Evolutionary conservation across 164 flowering plant species (phyloP).

Genomic region (Chimonanthus salicifolius): DNA sequence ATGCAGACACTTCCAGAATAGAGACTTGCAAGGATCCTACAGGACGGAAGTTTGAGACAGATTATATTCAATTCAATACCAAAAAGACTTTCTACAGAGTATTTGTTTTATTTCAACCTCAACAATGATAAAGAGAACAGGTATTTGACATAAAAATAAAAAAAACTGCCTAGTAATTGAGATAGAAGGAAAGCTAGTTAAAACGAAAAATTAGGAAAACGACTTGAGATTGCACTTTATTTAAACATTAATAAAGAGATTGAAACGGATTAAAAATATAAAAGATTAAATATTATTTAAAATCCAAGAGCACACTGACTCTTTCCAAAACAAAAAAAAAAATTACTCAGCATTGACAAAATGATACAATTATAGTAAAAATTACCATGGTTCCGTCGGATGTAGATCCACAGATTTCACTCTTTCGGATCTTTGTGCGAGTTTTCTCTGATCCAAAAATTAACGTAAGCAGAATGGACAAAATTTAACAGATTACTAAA

Average conservation of each 20-base stretch:
- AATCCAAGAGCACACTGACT: background rate
- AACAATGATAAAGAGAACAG: background rate
- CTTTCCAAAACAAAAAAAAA: background rate
- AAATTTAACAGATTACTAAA: background rate
- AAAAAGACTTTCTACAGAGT: background rate
- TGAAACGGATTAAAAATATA: background rate
- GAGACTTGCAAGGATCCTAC: conserved; percentile 87
- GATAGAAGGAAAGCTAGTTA: background rate
- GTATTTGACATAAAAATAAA: no score
- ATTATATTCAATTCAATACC: background rate
- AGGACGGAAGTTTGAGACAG: conserved; percentile 5
- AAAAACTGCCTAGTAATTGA: no score
- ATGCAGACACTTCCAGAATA: conserved; percentile 81
- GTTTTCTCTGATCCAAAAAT: conserved; percentile 15
- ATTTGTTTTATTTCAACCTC: background rate
- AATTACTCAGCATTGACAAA: background rate
- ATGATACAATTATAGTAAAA: background rate
- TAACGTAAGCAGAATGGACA: background rate
- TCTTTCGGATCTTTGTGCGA: conserved; percentile 14
- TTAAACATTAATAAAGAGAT: background rate
- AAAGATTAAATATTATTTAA: background rate
- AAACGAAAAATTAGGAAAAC: background rate
- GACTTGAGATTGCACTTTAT: background rate
- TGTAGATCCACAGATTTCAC: conserved; percentile 17
- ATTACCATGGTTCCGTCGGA: conserved; percentile 13